phyloP scores from a whole-genome alignment of 1,284 basidiomycete species.

The Tilletia caries region DNA sequence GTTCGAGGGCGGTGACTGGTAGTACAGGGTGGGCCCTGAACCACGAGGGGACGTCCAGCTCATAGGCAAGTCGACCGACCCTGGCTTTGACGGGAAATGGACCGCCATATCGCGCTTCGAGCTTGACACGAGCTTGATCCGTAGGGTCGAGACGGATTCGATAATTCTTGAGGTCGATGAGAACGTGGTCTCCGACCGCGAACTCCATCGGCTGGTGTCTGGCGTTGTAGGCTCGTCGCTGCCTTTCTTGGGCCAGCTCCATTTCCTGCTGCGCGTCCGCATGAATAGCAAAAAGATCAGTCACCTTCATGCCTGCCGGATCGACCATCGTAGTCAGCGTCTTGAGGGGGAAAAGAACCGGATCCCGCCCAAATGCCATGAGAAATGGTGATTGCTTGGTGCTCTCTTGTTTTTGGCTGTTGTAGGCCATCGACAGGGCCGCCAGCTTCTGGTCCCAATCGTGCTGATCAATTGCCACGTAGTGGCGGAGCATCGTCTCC shows the following conservation, averaged over 20 bases:
- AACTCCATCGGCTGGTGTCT: no score
- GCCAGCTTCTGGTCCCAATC: constrained; percentile 19
- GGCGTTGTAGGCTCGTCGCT: no score
- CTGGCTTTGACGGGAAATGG: constrained; percentile 1
- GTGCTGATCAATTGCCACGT: constrained; percentile 22
- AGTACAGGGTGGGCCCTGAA: background rate
- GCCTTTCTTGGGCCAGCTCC: no score
- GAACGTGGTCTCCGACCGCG: no score
- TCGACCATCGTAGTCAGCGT: no score
- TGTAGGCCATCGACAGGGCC: constrained; percentile 1
- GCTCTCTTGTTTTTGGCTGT: background rate
- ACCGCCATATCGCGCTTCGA: background rate
- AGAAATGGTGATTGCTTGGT: constrained; percentile 1
- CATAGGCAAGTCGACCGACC: background rate
- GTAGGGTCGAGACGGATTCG: no score
- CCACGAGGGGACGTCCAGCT: background rate
- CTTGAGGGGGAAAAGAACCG: no score
- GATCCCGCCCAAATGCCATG: constrained; percentile 40
- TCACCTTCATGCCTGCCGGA: no score
- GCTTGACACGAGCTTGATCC: no score
- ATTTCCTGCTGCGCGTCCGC: no score
- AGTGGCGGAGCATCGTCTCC: constrained; percentile 40
- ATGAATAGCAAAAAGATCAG: no score
- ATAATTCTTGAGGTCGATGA: no score
- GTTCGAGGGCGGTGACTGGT: background rate